Evolutionary conservation across 805 yeast genomes (phyloP).

Genomic region (Kodamaea kakaduensis): DNA sequence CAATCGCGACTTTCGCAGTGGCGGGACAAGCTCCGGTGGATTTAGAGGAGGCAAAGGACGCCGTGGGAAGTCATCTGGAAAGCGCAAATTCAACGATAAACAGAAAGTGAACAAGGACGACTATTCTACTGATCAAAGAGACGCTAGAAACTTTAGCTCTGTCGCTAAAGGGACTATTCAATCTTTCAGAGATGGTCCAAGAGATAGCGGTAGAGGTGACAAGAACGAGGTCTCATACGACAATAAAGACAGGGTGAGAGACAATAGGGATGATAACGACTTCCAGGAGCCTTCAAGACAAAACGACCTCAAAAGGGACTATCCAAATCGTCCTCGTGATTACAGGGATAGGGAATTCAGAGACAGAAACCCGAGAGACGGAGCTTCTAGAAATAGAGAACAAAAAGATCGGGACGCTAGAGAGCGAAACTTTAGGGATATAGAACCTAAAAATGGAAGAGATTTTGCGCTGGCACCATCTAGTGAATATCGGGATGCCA

Average conservation of each 20-base stretch:
- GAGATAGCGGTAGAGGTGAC: background rate
- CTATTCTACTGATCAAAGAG: constrained; percentile 4
- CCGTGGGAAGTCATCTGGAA: constrained; percentile 12
- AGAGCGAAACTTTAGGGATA: constrained; percentile 4
- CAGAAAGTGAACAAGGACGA: constrained; percentile 14
- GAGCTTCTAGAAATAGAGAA: constrained; percentile 2
- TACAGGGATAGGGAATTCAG: constrained; percentile 4
- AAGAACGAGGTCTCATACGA: background rate
- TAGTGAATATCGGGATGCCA: constrained; percentile 3
- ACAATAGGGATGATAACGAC: constrained; percentile 6
- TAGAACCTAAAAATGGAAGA: constrained; percentile 2
- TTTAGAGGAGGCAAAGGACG: constrained; percentile 2
- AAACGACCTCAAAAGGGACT: constrained; percentile 1
- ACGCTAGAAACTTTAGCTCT: constrained; percentile 2
- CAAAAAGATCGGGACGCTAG: constrained; percentile 1
- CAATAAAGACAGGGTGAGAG: background rate
- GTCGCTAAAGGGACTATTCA: background rate
- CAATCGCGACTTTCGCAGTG: constrained; percentile 13
- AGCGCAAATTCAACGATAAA: constrained; percentile 21
- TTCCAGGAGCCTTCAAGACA: background rate
- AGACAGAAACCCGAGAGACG: constrained; percentile 1
- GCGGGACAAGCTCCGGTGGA: constrained; percentile 2
- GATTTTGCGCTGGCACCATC: constrained; percentile 1
- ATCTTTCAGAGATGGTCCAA: background rate
- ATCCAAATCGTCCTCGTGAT: constrained; percentile 1